These are phyloP conservation scores for Prunus kanzakura DNA, from an alignment of 306 rosid genomes.

Conservation along the genomic window DNA sequence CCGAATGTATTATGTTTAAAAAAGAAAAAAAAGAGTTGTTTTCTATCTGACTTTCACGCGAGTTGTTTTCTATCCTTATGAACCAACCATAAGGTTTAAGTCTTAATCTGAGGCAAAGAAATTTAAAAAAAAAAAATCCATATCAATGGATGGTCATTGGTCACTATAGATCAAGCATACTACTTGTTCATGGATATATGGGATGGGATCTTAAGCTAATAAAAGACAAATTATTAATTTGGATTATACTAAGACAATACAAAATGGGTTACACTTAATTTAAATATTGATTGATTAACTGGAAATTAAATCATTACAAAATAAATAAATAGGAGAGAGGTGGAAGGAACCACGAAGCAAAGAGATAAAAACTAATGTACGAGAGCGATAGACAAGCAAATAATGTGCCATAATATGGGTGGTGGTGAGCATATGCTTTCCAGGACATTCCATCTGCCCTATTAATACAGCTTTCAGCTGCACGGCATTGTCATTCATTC, in stretches of 20 bases:
- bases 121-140: too few species aligned
- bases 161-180: too few species aligned
- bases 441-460: background rate
- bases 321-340: background rate
- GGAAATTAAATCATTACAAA: background rate
- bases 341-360: too few species aligned
- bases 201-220: background rate
- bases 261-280: background rate
- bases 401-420: background rate
- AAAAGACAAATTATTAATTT: background rate
- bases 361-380: too few species aligned
- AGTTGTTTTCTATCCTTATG: too few species aligned
- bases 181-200: background rate
- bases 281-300: background rate
- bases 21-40: too few species aligned
- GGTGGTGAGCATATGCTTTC: slow-evolving; percentile 7
- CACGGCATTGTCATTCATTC: slow-evolving; percentile 1
- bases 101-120: too few species aligned
- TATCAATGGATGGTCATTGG: too few species aligned
- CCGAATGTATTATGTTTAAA: background rate
- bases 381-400: background rate
- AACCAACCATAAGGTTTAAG: too few species aligned
- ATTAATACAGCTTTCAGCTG: slow-evolving; percentile 10
- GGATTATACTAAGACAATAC: too few species aligned
- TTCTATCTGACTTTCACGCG: too few species aligned